A percentile compares a stretch with the other conserved stretches of the same genome.
phyloP scores from a whole-genome alignment of 441 rosid species.

The Gossypium gossypioides region DNA sequence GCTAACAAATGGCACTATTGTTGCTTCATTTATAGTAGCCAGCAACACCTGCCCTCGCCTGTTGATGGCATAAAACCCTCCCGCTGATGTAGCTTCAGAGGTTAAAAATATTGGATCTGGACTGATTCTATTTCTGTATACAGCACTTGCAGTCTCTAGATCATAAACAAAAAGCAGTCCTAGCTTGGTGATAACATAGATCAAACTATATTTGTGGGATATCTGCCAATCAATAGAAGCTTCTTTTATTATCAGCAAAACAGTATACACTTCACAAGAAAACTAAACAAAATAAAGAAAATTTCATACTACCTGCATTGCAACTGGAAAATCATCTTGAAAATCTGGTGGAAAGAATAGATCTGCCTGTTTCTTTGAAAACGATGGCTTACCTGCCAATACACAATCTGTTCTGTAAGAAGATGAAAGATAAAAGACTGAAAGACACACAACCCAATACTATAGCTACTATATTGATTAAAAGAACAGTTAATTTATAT shows the following conservation, averaged over 20 bases:
- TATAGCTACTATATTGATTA: background rate
- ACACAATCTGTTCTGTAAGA: slow-evolving; percentile 4
- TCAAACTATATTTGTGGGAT: slow-evolving; percentile 85
- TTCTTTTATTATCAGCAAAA: slow-evolving; percentile 16
- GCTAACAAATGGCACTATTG: slow-evolving; percentile 86
- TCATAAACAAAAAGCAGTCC: slow-evolving; percentile 97
- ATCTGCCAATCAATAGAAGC: slow-evolving; percentile 49
- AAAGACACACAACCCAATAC: background rate
- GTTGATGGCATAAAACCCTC: slow-evolving; percentile 95
- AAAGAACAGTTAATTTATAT: background rate
- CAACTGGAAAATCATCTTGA: slow-evolving; percentile 98
- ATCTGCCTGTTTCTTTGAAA: slow-evolving; percentile 93
- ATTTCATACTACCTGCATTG: slow-evolving; percentile 75
- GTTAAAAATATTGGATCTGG: slow-evolving; percentile 99
- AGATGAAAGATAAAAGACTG: background rate
- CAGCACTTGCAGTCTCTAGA: slow-evolving; percentile 93
- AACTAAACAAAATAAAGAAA: slow-evolving; percentile 6
- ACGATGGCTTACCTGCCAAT: slow-evolving; percentile 76
- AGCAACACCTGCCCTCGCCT: slow-evolving; percentile 95
- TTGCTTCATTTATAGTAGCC: slow-evolving; percentile 91
- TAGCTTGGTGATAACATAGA: slow-evolving; percentile 91
- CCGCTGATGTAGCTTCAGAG: slow-evolving; percentile 76
- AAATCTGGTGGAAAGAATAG: slow-evolving; percentile 99
- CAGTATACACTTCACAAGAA: slow-evolving; percentile 11
- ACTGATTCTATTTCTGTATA: slow-evolving; percentile 92